Conservation (phyloP, 176 grass and related monocot genomes). For the Panicum miliaceum region DNA sequence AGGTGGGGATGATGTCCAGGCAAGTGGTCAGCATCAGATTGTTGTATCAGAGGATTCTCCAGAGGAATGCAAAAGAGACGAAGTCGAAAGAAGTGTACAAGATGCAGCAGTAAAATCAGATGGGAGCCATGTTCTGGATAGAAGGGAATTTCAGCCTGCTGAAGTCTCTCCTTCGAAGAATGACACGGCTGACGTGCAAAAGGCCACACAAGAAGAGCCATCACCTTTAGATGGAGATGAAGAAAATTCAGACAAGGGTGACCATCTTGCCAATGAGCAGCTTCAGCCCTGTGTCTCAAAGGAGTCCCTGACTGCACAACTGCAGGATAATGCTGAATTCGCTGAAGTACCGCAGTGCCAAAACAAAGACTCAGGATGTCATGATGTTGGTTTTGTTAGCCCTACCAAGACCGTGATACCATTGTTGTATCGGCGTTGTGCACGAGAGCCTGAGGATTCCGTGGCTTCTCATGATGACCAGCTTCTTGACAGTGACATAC, state of each 20-base stretch:
- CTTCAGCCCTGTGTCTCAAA: slow-evolving; percentile 13
- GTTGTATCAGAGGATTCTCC: slow-evolving; percentile 13
- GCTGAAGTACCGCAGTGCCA: slow-evolving; percentile 32
- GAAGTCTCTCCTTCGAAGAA: slow-evolving; percentile 17
- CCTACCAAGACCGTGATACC: slow-evolving; percentile 28
- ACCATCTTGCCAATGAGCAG: slow-evolving; percentile 28
- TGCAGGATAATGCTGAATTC: slow-evolving; percentile 40
- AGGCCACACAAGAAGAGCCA: slow-evolving; percentile 11
- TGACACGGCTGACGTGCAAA: slow-evolving; percentile 24
- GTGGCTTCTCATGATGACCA: slow-evolving; percentile 48
- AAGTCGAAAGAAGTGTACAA: neutral
- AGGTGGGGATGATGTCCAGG: neutral
- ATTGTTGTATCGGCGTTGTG: slow-evolving; percentile 7
- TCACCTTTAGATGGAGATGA: slow-evolving; percentile 10
- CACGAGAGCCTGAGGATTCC: neutral
- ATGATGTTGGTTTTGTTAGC: slow-evolving; percentile 23
- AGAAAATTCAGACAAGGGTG: slow-evolving; percentile 25
- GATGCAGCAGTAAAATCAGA: slow-evolving; percentile 20
- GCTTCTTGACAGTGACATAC: slow-evolving; percentile 28
- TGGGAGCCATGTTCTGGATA: slow-evolving; percentile 24
- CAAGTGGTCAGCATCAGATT: neutral
- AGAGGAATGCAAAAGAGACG: neutral
- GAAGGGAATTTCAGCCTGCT: neutral
- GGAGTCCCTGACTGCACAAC: slow-evolving; percentile 33
- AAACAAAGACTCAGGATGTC: slow-evolving; percentile 28